Conservation (phyloP, 345 rosid genomes). For the Citrus sinensis region DVS_A1.0 CM039162.1:25933501-25934000, state of each 20-base stretch:
- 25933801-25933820: background rate
- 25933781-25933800: background rate
- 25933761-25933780: background rate
- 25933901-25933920: background rate
- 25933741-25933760: background rate
- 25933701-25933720: background rate
- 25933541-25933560: background rate
- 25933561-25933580: background rate
- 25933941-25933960: conserved; percentile 71
- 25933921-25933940: background rate
- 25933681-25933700: background rate
- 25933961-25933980: conserved; percentile 66
- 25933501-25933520: background rate
- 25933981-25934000: conserved; percentile 56
- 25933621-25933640: background rate
- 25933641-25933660: background rate
- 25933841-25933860: background rate
- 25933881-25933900: background rate
- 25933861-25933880: background rate
- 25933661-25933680: background rate
- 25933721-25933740: background rate
- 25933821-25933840: background rate
- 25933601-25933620: background rate
- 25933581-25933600: background rate
- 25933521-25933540: background rate